A percentile compares a stretch with the other conserved stretches of the same genome.
Evolutionary conservation across 805 yeast species (phyloP).

Genomic region (Suhomyces sp.): DNA sequence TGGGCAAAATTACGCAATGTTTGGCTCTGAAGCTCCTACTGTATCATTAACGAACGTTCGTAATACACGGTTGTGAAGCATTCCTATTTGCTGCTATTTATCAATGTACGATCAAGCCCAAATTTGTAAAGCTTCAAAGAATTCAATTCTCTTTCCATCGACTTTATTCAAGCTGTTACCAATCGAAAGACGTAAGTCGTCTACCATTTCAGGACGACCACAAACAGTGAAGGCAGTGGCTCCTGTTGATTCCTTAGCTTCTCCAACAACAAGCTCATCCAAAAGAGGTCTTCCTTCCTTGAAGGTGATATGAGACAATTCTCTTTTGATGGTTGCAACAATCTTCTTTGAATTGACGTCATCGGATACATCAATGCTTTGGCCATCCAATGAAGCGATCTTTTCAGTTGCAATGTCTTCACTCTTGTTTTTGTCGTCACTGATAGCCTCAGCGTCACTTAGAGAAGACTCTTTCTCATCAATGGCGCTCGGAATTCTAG

Average conservation of each 20-base stretch:
- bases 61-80: no score
- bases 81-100: no score
- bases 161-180: slow-evolving; percentile 37
- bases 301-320: slow-evolving; percentile 18
- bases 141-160: slow-evolving; percentile 53
- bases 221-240: slow-evolving; percentile 58
- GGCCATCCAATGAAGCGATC: no score
- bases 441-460: neutral
- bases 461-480: slow-evolving; percentile 1
- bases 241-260: slow-evolving; percentile 37
- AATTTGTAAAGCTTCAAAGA: slow-evolving; percentile 69
- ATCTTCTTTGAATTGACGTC: no score
- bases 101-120: slow-evolving; percentile 63
- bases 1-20: no score
- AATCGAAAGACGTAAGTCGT: slow-evolving; percentile 35
- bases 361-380: neutral
- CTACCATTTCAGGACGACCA: slow-evolving; percentile 56
- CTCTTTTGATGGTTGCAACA: slow-evolving; percentile 6
- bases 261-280: slow-evolving; percentile 34
- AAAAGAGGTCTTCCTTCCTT: slow-evolving; percentile 47
- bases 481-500: slow-evolving; percentile 1
- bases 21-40: no score
- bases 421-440: neutral
- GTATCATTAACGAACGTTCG: no score
- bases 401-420: slow-evolving; percentile 3